Percentiles rank a stretch among this genome's conserved stretches.
These are phyloP conservation scores for Nemania diffusa DNA, from an alignment of 2,329 filamentous ascomycete genomes.

Conservation along the genomic window DNA sequence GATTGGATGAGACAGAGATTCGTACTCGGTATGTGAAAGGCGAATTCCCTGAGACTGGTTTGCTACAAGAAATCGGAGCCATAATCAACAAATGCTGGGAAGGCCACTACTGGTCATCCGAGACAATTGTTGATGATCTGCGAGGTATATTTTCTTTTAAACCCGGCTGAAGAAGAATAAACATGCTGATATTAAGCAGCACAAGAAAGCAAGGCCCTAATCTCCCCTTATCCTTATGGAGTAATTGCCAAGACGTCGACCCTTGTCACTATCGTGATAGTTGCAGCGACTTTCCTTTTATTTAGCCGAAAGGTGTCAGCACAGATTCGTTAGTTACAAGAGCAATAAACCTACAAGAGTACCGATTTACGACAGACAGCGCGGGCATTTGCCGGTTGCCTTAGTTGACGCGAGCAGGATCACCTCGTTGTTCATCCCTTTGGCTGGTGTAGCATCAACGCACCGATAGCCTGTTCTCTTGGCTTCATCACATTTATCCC, in stretches of 20 bases:
- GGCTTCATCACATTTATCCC: not conserved
- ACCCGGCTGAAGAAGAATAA: not conserved
- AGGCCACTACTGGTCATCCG: not conserved
- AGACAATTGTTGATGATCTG: not conserved
- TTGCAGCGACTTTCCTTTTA: not conserved
- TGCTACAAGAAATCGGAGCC: not conserved
- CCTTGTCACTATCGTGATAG: not conserved
- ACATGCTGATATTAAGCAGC: not conserved
- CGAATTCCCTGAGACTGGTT: not conserved
- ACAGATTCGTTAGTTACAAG: conserved; percentile 1
- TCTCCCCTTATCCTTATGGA: not conserved
- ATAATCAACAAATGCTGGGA: conserved; percentile 2
- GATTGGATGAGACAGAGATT: not conserved
- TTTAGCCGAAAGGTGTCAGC: not conserved
- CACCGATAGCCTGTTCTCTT: not conserved
- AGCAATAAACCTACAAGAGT: not conserved
- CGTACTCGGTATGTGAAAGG: not conserved
- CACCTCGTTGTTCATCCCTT: not conserved
- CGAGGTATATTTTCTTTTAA: not conserved
- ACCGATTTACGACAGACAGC: not conserved
- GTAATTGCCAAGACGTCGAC: not conserved
- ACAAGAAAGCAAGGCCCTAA: not conserved
- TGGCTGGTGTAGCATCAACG: not conserved
- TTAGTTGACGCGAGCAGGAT: not conserved
- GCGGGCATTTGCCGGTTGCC: not conserved